Base-by-base conservation (phyloP, 441 rosid species). In the Gossypium davidsonii region DNA sequence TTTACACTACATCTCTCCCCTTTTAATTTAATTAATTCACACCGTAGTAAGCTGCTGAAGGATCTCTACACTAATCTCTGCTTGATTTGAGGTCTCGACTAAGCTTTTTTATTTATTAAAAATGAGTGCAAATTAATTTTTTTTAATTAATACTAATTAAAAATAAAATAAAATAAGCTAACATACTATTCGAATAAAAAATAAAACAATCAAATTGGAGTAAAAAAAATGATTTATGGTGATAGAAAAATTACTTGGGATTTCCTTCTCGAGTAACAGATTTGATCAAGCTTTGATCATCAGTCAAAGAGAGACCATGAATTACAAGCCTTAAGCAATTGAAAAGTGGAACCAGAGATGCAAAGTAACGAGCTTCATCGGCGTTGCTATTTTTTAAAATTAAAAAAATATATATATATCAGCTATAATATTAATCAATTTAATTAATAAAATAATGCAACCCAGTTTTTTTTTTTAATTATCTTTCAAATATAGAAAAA, bases 201-300 rank as follows among this genome's bases (percentile, higher is more conserved):
- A 28, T 28, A 28, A 28, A 28, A 28, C 6, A 28, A 28, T 4
- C 34, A 28, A 28, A 28, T 28, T 4, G 34, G 34, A 28, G 6
- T 26, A 26, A 26, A 26, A 26, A 26, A 26, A 26, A 1, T 0
- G 1, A 42, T 42, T 10, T 42, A 42, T 49, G 15, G 42, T 18
- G 61, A 39, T 8, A 0, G 3, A 60, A 23, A 68, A 25, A 69
- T 85, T 82, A 93, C 98, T 82, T 76, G 11, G 98, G 91, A 26
- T 88, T 85, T 75, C 98, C 96, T 82, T 90, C 89, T 76, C 98
- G 84, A 9, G 96, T 90, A 23, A 93, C 88, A 0, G 96, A 93
- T 70, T 86, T 84, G 52, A 91, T 70, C 2, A 93, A 87, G 26
- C 86, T 89, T 53, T 85, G 82, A 69, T 91, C 85, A 0, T 79